Evolutionary conservation across 1,284 basidiomycete genomes (phyloP), one percentile per base, ranked within the genome.

Genomic region (Sutorius eximius): DNA sequence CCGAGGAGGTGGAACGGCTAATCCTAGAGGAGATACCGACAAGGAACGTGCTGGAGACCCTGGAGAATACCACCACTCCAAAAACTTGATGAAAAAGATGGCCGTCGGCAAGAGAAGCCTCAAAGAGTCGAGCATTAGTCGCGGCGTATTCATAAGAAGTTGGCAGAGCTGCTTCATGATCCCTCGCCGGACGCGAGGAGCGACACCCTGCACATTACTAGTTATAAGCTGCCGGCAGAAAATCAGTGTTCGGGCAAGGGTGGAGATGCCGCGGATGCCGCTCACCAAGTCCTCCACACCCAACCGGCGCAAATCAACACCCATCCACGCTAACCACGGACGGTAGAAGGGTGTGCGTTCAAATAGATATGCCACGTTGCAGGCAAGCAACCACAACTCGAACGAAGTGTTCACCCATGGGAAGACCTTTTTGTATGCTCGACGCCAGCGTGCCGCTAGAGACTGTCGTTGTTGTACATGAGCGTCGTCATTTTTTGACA

Each of bases 51-150:
- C 82, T n/a, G 95, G 95, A 3, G 95, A 98, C 30, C 85, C 83
- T 10, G 95, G 92, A 16, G 94, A 96, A 72, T 98, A 99, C 95
- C 97, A 99, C 95, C 97, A 99, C 74, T 99, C 95, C 32, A 98
- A 79, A 72, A 99, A 96, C 73, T 97, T 98, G 78, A 99, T 82
- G 70, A 94, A 89, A 72, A 99, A 97, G 57, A 99, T 95, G 34
- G 93, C 87, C 4, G 91, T 91, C 2, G 97, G 94, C 11, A 97
- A 82, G 15, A 95, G 80, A 44, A 96, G 77, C 61, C 89, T 86
- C 45, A 95, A 77, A 2, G 88, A 92, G 66, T 91, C 87, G 37
- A 92, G 77, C 9, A 90, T 62, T 42, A 86, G 70, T 44, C 77
- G 79, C 6, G 89, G 89, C 11, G 85, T 82, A 37, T 71, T 72